Conservation (phyloP, 2,329 filamentous ascomycete species). For the Oidium heveae region DNA sequence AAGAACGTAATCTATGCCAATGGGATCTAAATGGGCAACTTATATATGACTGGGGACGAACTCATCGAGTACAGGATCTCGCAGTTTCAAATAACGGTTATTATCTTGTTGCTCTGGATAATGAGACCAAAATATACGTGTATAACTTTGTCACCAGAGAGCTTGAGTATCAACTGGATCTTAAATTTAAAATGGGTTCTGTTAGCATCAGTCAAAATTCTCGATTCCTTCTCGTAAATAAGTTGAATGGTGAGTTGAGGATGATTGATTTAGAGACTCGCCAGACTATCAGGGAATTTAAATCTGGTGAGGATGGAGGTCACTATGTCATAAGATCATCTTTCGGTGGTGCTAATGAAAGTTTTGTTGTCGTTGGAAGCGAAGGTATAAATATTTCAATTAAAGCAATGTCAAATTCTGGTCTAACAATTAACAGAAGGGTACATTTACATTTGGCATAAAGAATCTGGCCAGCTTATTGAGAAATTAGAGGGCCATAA, state of each 20-base stretch:
- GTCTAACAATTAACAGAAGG: constrained; percentile 21
- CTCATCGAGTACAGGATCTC: constrained; percentile 59
- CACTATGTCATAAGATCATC: constrained; percentile 56
- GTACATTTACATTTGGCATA: constrained; percentile 73
- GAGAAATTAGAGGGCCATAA: constrained; percentile 53
- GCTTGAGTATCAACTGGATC: constrained; percentile 47
- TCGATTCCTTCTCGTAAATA: constrained; percentile 58
- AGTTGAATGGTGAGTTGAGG: constrained; percentile 49
- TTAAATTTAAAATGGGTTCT: constrained; percentile 48
- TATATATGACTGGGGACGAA: constrained; percentile 39
- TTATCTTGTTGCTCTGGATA: constrained; percentile 56
- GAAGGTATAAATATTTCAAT: constrained; percentile 34
- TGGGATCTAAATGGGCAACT: constrained; percentile 41
- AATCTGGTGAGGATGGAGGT: constrained; percentile 44
- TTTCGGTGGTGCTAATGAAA: constrained; percentile 78
- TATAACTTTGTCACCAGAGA: constrained; percentile 57
- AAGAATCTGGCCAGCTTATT: constrained; percentile 50
- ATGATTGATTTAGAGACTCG: constrained; percentile 54
- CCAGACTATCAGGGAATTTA: constrained; percentile 45
- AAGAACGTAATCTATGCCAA: constrained; percentile 37
- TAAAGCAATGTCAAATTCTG: not conserved
- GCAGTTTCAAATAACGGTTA: constrained; percentile 60
- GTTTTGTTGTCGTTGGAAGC: constrained; percentile 75
- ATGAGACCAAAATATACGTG: constrained; percentile 45
- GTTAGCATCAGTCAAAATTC: constrained; percentile 64